Evolutionary conservation across 352 stramenopile genomes (phyloP).

Genomic region (Pythium myriotylum): DNA sequence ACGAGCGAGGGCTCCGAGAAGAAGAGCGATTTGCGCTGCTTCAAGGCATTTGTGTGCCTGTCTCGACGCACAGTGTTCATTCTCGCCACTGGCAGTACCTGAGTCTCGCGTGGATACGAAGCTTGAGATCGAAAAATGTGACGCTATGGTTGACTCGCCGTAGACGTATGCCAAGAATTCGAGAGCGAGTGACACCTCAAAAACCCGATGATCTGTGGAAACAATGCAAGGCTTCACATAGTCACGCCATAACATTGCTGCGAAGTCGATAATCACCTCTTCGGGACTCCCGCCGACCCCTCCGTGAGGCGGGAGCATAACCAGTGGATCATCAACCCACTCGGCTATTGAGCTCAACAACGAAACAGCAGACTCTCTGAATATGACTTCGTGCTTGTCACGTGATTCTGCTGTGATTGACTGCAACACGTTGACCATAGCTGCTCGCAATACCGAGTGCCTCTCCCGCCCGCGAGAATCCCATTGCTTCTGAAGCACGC

Average conservation of each 20-base stretch:
- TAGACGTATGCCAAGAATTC: constrained; percentile 15
- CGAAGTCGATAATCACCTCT: constrained; percentile 4
- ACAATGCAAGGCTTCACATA: constrained; percentile 2
- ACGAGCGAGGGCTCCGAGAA: constrained; percentile 5
- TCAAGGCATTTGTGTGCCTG: no score
- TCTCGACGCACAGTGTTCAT: no score
- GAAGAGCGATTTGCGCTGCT: background rate
- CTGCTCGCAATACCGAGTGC: constrained; percentile 30
- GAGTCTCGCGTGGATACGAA: background rate
- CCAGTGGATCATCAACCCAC: constrained; percentile 24
- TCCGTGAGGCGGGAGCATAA: constrained; percentile 9
- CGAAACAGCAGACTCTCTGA: constrained; percentile 34
- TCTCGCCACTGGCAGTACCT: background rate
- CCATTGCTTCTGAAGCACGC: constrained; percentile 36
- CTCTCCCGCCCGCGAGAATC: constrained; percentile 33
- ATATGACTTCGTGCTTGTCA: constrained; percentile 35
- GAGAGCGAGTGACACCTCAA: constrained; percentile 17
- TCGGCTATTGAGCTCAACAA: constrained; percentile 47
- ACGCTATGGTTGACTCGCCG: constrained; percentile 3
- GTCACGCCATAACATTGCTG: constrained; percentile 10
- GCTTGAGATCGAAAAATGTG: constrained; percentile 11
- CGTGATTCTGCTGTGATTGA: constrained; percentile 28
- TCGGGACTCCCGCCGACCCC: constrained; percentile 4
- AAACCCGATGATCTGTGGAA: background rate
- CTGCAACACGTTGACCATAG: constrained; percentile 35